A percentile compares a stretch with the other conserved stretches of the same genome.
Conservation (phyloP, 495 filamentous ascomycete genomes). For the Hypoxylon crocopeplum region DNA sequence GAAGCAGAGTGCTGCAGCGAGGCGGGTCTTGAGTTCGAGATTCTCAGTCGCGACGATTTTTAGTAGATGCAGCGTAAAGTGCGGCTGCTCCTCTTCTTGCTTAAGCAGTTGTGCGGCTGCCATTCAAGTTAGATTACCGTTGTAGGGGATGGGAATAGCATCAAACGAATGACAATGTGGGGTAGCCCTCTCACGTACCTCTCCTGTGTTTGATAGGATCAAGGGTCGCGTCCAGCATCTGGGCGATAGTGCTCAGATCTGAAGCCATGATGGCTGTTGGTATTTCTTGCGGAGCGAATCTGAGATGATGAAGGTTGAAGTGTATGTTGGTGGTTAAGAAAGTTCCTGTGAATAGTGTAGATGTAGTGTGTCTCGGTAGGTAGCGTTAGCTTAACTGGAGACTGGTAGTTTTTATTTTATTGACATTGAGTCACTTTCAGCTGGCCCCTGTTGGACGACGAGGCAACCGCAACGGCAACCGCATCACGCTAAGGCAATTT, state of each 20-base stretch:
- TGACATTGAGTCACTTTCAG: conserved; percentile 25
- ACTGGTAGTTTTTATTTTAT: conserved; percentile 31
- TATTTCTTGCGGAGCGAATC: not conserved
- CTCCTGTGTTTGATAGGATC: conserved; percentile 85
- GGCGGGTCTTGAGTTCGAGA: conserved; percentile 75
- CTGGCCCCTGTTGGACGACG: conserved; percentile 20
- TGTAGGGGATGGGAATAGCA: conserved; percentile 5
- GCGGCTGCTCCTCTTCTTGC: conserved; percentile 75
- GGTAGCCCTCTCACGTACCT: conserved; percentile 62
- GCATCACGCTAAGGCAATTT: not conserved
- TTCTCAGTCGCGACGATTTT: conserved; percentile 80
- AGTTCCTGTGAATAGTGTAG: not conserved
- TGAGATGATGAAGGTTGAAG: not conserved
- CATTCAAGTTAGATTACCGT: conserved; percentile 19
- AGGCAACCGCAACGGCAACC: conserved; percentile 22
- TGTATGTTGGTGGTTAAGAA: not conserved
- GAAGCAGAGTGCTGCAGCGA: conserved; percentile 93
- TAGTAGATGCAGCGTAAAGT: conserved; percentile 86
- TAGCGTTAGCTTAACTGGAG: too few relatives aligned
- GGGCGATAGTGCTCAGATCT: conserved; percentile 72
- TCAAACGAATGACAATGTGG: not conserved
- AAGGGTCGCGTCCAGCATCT: conserved; percentile 85
- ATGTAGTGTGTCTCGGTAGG: too few relatives aligned
- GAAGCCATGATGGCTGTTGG: conserved; percentile 69
- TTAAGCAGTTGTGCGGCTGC: conserved; percentile 82